These are phyloP conservation scores for Triticum aestivum DNA, from an alignment of 176 grass and related monocot species.

Conservation along the genomic window IWGSC_CS_RefSeq_v2.1 NC_057802.1:148447414-148447913, in stretches of 20 bases:
- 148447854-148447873: constrained; percentile 39
- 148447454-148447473: not conserved
- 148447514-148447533: not conserved
- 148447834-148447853: constrained; percentile 28
- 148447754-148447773: no score
- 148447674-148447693: not conserved
- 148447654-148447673: not conserved
- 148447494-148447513: not conserved
- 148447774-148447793: no score
- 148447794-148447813: constrained; percentile 12
- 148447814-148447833: not conserved
- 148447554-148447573: not conserved
- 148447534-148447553: not conserved
- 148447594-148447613: constrained; percentile 5
- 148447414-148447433: not conserved
- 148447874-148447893: constrained; percentile 93
- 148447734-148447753: no score
- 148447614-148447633: constrained; percentile 2
- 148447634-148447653: not conserved
- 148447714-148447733: no score
- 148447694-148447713: not conserved
- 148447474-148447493: not conserved
- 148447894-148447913: constrained; percentile 94
- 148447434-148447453: not conserved
- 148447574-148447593: constrained; percentile 13